A percentile compares a stretch with the other conserved stretches of the same genome.
Evolutionary conservation across 2,329 filamentous ascomycete species (phyloP).

Genomic region (Blastomyces emzantsi): DNA sequence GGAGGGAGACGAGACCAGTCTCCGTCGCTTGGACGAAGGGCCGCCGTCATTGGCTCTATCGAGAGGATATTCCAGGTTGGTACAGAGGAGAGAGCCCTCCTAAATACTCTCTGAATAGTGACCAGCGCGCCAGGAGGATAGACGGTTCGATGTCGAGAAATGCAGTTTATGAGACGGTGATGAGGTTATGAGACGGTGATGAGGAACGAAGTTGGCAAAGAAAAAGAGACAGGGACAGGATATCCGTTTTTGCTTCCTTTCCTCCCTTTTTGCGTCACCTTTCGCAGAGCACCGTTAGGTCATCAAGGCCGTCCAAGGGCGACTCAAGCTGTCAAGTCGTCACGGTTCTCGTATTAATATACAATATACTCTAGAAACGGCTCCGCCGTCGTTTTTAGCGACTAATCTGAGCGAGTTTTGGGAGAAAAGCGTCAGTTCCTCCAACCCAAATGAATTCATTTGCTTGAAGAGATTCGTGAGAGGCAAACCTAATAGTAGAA

Average conservation of each 20-base stretch:
- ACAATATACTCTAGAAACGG: neutral
- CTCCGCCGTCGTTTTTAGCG: neutral
- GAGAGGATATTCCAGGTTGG: conserved; percentile 21
- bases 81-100: neutral
- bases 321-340: neutral
- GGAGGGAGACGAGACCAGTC: conserved; percentile 25
- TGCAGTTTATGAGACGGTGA: neutral
- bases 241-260: neutral
- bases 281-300: neutral
- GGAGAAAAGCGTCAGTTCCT: neutral
- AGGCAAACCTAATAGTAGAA: neutral
- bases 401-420: neutral
- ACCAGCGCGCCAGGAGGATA: too few species aligned
- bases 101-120: neutral
- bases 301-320: neutral
- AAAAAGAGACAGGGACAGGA: neutral
- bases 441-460: neutral
- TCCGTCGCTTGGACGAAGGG: conserved; percentile 26
- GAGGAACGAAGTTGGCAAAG: neutral
- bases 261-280: neutral
- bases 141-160: neutral
- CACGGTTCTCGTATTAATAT: neutral
- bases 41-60: conserved; percentile 27
- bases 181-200: neutral
- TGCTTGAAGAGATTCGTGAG: neutral